Conservation (phyloP, 2,329 filamentous ascomycete species). For the Shiraia bambusicola region DNA sequence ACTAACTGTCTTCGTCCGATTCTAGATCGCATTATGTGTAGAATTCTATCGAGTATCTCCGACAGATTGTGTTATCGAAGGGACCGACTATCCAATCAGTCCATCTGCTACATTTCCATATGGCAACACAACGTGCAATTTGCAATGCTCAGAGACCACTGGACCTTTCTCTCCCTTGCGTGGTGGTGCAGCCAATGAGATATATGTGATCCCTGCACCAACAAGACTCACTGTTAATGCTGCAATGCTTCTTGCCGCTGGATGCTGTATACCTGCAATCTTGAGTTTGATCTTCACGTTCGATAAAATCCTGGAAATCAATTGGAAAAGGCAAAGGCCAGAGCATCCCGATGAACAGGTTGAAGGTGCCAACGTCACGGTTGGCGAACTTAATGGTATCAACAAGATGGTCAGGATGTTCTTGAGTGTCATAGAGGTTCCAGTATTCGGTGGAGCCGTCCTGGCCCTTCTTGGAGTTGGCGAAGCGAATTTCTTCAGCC, state of each 20-base stretch:
- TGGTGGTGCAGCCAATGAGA: constrained; percentile 57
- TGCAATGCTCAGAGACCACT: constrained; percentile 49
- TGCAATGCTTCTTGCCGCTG: constrained; percentile 62
- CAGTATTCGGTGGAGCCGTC: constrained; percentile 60
- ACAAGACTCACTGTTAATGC: constrained; percentile 58
- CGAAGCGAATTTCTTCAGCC: constrained; percentile 65
- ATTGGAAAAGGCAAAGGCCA: constrained; percentile 56
- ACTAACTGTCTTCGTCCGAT: no score
- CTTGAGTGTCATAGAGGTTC: constrained; percentile 54
- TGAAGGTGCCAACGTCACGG: constrained; percentile 58
- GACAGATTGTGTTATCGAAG: constrained; percentile 47
- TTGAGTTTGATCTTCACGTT: constrained; percentile 63
- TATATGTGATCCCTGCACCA: constrained; percentile 64
- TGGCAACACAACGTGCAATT: constrained; percentile 46
- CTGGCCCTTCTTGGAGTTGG: constrained; percentile 62
- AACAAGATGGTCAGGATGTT: constrained; percentile 41
- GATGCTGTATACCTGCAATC: constrained; percentile 65
- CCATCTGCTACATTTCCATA: constrained; percentile 50
- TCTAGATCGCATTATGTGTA: constrained; percentile 57
- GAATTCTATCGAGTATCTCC: constrained; percentile 62
- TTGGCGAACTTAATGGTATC: constrained; percentile 50
- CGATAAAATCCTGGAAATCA: constrained; percentile 64
- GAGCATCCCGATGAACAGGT: constrained; percentile 46
- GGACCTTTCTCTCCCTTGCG: constrained; percentile 60
- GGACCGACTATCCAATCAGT: constrained; percentile 42